Evolutionary conservation across 208 protist species (phyloP).

Genomic region (Leishmania tarentolae): DNA sequence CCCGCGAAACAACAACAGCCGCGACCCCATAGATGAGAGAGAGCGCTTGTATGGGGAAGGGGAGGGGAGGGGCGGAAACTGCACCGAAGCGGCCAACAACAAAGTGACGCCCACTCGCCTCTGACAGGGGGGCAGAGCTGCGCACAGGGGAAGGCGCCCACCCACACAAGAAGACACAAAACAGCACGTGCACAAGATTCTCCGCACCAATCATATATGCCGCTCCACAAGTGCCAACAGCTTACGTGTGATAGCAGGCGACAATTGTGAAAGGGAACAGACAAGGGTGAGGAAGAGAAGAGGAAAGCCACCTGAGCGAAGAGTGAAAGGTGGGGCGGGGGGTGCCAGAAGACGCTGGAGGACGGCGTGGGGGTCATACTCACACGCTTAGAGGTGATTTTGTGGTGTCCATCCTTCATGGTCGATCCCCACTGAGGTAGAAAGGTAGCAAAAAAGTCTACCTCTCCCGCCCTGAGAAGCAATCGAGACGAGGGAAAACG

Average conservation of each 20-base stretch:
- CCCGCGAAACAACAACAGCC: not conserved
- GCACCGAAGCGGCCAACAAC: not conserved
- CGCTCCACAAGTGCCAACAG: not conserved
- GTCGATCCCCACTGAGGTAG: not conserved
- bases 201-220: not conserved
- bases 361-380: not conserved
- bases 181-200: not conserved
- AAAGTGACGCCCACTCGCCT: not conserved
- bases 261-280: not conserved
- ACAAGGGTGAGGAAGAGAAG: not conserved
- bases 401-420: not conserved
- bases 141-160: not conserved
- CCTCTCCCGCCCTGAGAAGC: not conserved
- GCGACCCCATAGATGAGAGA: not conserved
- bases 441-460: not conserved
- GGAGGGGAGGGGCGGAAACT: not conserved
- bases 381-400: not conserved
- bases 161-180: not conserved
- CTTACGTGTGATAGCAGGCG: not conserved
- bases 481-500: not conserved
- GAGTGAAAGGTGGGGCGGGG: too few species aligned
- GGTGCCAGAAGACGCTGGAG: not conserved
- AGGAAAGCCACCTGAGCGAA: not conserved
- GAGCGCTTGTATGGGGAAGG: not conserved
- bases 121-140: not conserved